Conservation (phyloP, 1,284 basidiomycete species). For the Boletellus sp. region DNA sequence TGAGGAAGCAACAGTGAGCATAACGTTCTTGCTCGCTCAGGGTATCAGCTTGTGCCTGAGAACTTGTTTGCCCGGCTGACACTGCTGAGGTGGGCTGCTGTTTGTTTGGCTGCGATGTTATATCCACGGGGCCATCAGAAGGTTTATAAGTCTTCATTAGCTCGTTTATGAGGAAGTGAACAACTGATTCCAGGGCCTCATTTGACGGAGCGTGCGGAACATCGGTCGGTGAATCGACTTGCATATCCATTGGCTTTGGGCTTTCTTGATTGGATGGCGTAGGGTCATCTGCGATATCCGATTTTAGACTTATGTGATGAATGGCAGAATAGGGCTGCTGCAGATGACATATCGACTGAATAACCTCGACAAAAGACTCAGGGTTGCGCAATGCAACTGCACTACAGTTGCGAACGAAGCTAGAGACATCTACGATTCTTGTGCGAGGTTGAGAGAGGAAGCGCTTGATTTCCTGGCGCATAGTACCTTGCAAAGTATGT, state of each 20-base stretch:
- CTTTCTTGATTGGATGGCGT: slow-evolving; percentile 20
- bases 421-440: slow-evolving; percentile 65
- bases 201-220: slow-evolving; percentile 30
- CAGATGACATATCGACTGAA: slow-evolving; percentile 70
- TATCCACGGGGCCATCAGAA: slow-evolving; percentile 11
- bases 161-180: slow-evolving; percentile 74
- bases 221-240: slow-evolving; percentile 53
- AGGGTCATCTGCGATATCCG: slow-evolving; percentile 27
- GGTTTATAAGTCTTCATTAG: slow-evolving; percentile 60
- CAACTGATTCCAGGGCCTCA: slow-evolving; percentile 59
- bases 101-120: slow-evolving; percentile 14
- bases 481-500: slow-evolving; percentile 62
- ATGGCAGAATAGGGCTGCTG: slow-evolving; percentile 59
- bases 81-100: slow-evolving; percentile 10
- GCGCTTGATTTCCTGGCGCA: slow-evolving; percentile 80
- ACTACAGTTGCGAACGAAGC: slow-evolving; percentile 75
- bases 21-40: slow-evolving; percentile 38
- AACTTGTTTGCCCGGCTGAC: slow-evolving; percentile 17
- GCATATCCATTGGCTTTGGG: slow-evolving; percentile 51
- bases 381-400: slow-evolving; percentile 84
- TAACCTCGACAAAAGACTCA: slow-evolving; percentile 71
- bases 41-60: slow-evolving; percentile 14
- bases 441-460: slow-evolving; percentile 72
- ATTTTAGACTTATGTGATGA: slow-evolving; percentile 65
- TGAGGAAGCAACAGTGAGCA: slow-evolving; percentile 81